Base-by-base conservation (phyloP, 2,329 filamentous ascomycete species). In the Diaporthe vaccinii region DNA sequence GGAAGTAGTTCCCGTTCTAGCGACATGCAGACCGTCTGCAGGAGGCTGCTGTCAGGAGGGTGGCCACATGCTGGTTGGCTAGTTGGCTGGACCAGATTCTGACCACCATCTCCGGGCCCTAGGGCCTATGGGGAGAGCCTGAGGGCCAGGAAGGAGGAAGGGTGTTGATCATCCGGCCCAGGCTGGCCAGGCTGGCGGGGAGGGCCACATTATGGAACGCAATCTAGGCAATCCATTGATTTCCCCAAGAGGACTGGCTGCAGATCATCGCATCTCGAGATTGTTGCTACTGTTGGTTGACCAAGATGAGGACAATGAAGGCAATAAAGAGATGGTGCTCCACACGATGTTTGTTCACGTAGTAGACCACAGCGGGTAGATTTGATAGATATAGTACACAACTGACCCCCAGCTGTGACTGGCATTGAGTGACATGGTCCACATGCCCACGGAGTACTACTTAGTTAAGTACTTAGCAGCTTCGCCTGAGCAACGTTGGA, bases 1-100 rank as follows among this genome's bases (percentile, higher is more conserved):
- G 58, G 41, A 72, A 39, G 34, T 36, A 25, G 67, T 28, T 28
- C 68, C 58, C 36, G n/a, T 58, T 75, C 58, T 17, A 68, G 71
- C 70, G 25, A 59, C 25, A 10, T 69, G 71, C 74, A 75, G 61
- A 34, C 72, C 28, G 36, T 49, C 53, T 73, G 70, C 74, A 75
- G 70, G 71, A 62, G 36, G 71, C 46, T 39, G 68, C 58, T 44
- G 74, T 75, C 74, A 75, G 74, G 61, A 73, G 69, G 59, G 39
- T 51, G 69, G 39, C 8, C 61, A 22, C 6, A 34, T 57, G n/a
- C 53, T 55, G 61, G 41, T 49, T 34, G 73, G 65, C 65, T 20
- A 20, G 49, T 15, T 17, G 65, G 65, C 65, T 39, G 15, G n/a
- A 55, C 49, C 65, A 41, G 34, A 55, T 28, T 69, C 49, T 69